Percentiles rank a stretch among this genome's conserved stretches.
Evolutionary conservation across 306 rosid genomes (phyloP).

Genomic region (Cucurbita maxima): DNA sequence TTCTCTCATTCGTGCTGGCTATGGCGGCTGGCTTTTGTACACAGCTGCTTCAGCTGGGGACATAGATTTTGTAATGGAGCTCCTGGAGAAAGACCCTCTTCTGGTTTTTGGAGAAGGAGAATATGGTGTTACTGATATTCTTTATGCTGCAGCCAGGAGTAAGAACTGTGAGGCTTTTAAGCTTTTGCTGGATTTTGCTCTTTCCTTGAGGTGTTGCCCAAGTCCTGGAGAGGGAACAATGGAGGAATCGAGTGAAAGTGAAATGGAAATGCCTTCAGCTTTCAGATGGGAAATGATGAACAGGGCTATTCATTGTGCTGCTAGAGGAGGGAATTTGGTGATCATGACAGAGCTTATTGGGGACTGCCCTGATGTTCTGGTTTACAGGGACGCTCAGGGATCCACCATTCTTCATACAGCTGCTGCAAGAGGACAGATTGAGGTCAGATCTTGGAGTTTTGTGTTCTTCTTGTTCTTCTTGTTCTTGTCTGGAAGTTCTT

Average conservation of each 20-base stretch:
- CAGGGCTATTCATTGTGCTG: slow-evolving; percentile 67
- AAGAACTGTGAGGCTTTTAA: slow-evolving; percentile 43
- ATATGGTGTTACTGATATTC: slow-evolving; percentile 68
- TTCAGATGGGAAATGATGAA: slow-evolving; percentile 59
- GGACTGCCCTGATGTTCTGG: slow-evolving; percentile 25
- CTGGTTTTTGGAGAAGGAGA: slow-evolving; percentile 88
- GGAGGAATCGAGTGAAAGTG: slow-evolving; percentile 20
- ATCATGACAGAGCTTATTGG: slow-evolving; percentile 38
- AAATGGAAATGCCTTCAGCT: slow-evolving; percentile 13
- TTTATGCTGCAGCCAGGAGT: slow-evolving; percentile 79
- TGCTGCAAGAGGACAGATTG: slow-evolving; percentile 69
- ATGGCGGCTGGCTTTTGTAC: slow-evolving; percentile 92
- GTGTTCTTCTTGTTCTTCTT: not conserved
- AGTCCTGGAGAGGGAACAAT: slow-evolving; percentile 12
- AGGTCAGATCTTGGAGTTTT: slow-evolving; percentile 32
- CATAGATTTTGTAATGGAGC: slow-evolving; percentile 36
- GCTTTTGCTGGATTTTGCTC: slow-evolving; percentile 36
- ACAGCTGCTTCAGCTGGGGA: slow-evolving; percentile 93
- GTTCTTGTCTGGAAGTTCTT: not conserved
- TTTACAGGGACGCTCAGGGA: slow-evolving; percentile 46
- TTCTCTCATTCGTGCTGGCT: slow-evolving; percentile 78
- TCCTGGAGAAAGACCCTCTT: slow-evolving; percentile 41
- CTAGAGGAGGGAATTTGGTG: slow-evolving; percentile 84
- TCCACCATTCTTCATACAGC: slow-evolving; percentile 61
- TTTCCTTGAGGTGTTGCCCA: slow-evolving; percentile 24